Evolutionary conservation across 371 early-diverging fungal genomes (phyloP), one percentile per base, ranked within the genome.

Genomic region (Rhizopus stolonifer): DNA sequence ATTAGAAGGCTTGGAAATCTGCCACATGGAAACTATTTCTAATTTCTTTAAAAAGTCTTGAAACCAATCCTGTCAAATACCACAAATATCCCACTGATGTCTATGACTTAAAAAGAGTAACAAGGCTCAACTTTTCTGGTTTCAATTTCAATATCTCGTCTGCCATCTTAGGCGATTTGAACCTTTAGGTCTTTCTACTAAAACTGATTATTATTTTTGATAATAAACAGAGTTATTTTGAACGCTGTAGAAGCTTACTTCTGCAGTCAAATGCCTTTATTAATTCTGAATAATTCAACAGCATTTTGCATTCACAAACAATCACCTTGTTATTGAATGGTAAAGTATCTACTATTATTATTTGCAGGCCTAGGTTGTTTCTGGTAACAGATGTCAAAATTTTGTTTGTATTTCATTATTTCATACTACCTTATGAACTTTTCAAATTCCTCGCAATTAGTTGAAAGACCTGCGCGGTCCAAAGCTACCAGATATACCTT

Each of bases 121-220:
- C 46, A 57, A 58, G 29, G 48, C 42, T 58, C 43, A 48, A 52
- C 52, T 58, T 52, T 58, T 52, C 52, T 58, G 47, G 52, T 51
- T 33, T 17, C 45, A 56, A 44, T 44, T 33, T 46, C 21, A 31
- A 31, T 17, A 46, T 18, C 24, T 34, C 34, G 14, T 34, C 34
- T 34, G 34, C n/a, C 34, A 34, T 34, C n/a, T 34, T 34, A n/a
- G 34, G 34, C 34, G 8, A 10, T 34, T 44, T 39, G 38, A 32
- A 55, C 42, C 31, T 56, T 56, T 44, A 54, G 39, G 54, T 54
- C 54, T 26, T 51, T 51, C 43, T 4, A 8, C 34, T 19, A n/a
- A 46, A 34, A 25, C 50, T 50, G 50, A 50, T 50, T 50, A 39
- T 50, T 25, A 25, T 39, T 50, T 49, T 49, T 49, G 22, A 15